These are phyloP conservation scores for Arabidopsis thaliana DNA, from an alignment of 345 rosid species.

Conservation along the genomic window TAIR10.1 NC_003070.9:17374501-17375000, in stretches of 20 bases:
- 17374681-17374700: slow-evolving; percentile 92
- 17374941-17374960: slow-evolving; percentile 86
- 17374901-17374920: slow-evolving; percentile 93
- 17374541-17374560: slow-evolving; percentile 8
- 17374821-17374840: not conserved
- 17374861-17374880: slow-evolving; percentile 92
- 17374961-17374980: slow-evolving; percentile 80
- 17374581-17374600: slow-evolving; percentile 96
- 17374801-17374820: not conserved
- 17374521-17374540: slow-evolving; percentile 13
- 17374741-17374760: slow-evolving; percentile 32
- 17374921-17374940: slow-evolving; percentile 89
- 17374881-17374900: slow-evolving; percentile 99
- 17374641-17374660: slow-evolving; percentile 97
- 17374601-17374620: slow-evolving; percentile 87
- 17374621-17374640: slow-evolving; percentile 97
- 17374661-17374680: slow-evolving; percentile 96
- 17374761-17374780: slow-evolving; percentile 30
- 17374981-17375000: slow-evolving; percentile 93
- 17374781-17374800: not conserved
- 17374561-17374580: slow-evolving; percentile 85
- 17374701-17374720: slow-evolving; percentile 93
- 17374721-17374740: slow-evolving; percentile 59
- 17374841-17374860: slow-evolving; percentile 51
- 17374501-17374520: slow-evolving; percentile 19